Base-by-base conservation (phyloP, 2,329 filamentous ascomycete species). In the Lithohypha guttulata region DNA sequence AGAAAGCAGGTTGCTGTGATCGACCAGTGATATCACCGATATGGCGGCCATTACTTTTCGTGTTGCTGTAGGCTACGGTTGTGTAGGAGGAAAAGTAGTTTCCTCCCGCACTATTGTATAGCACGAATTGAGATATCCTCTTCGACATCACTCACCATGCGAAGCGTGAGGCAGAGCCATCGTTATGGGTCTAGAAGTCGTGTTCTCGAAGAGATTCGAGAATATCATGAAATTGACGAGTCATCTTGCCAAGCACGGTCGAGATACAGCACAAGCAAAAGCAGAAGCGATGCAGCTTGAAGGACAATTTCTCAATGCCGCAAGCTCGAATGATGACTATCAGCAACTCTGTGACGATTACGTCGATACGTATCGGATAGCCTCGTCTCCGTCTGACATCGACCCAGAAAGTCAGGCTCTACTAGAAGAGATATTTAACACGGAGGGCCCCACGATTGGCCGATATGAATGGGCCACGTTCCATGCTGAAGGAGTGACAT, bases 401-500 rank as follows among this genome's bases (percentile, higher is more conserved):
- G 43, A 30, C 31, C 44, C 45, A 26, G 52, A 53, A 40, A 39
- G 48, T 8, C 31, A 48, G 15, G 22, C 33, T 9, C 5, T 40
- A 13, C 43, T 49, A n/a, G 49, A 54, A 26, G 44, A 54, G 25
- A 38, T 48, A 15, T 51, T 54, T 32, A 46, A 53, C 52, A 4
- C 51, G 44, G 42, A 59, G 49, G 53, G 63, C 50, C 46, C 59
- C 53, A 40, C 43, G 3, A 66, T 79, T 44, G 77, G 77, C 3
- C 60, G 59, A 18, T 80, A 77, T 54, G 60, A 60, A 29, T 68
- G 70, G 46, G 75, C 73, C 32, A 57, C 67, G 14, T 72, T 75
- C 56, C 64, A 72, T 52, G 65, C 62, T 42, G 70, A 75, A 46
- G 91, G 91, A 14, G 66, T 89, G 9, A 91, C 85, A 45, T 91